Conservation (phyloP, 257 asterid species). For the Cynanchum wilfordii region DNA sequence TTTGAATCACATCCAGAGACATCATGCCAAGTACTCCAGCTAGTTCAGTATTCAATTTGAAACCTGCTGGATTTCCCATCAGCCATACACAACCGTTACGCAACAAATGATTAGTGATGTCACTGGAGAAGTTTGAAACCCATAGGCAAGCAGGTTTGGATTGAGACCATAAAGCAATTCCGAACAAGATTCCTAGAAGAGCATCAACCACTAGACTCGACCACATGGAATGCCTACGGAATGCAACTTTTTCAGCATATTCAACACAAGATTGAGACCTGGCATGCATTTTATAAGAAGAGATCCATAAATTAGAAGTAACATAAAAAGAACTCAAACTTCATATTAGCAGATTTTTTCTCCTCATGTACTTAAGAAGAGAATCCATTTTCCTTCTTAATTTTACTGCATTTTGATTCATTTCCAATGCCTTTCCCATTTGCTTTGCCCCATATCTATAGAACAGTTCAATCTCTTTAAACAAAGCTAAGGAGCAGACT, state of each 20-base stretch:
- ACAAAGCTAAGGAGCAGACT: too few relatives aligned
- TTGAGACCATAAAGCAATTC: constrained; percentile 52
- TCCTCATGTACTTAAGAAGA: background rate
- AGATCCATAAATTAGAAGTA: constrained; percentile 3
- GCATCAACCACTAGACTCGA: constrained; percentile 64
- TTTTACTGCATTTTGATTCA: background rate
- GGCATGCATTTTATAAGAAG: constrained; percentile 19
- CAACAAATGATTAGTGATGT: constrained; percentile 66
- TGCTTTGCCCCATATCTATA: background rate
- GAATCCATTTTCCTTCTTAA: background rate
- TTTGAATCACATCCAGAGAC: constrained; percentile 70
- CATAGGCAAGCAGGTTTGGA: constrained; percentile 47
- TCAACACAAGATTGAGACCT: constrained; percentile 82
- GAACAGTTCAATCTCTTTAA: too few relatives aligned
- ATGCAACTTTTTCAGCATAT: constrained; percentile 67
- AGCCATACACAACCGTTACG: constrained; percentile 97
- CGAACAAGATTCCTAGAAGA: constrained; percentile 72
- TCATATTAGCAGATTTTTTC: background rate
- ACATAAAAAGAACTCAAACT: background rate
- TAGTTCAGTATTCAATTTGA: constrained; percentile 92
- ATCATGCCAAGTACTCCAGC: constrained; percentile 94
- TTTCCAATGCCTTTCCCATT: background rate
- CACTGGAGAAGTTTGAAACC: constrained; percentile 52
- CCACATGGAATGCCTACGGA: constrained; percentile 70
- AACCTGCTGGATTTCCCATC: constrained; percentile 98